phyloP scores from a whole-genome alignment of 78 protist genomes.

The Dictyostelium intermedium region DNA sequence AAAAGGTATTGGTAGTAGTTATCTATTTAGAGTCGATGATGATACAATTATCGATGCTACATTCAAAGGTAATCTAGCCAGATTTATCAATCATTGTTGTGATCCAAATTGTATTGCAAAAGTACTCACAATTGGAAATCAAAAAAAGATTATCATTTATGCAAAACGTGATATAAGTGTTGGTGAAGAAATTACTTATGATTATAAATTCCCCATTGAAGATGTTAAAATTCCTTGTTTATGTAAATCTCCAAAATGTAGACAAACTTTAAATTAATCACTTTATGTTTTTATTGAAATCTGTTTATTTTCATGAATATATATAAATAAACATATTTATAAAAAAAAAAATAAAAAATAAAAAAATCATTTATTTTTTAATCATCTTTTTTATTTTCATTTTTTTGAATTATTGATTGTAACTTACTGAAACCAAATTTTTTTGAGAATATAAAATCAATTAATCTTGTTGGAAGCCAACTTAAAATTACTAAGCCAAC shows the following conservation, averaged over 20 bases:
- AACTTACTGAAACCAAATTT: slow-evolving; percentile 29
- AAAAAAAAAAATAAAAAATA: slow-evolving; percentile 3
- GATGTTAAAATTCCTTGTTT: slow-evolving; percentile 95
- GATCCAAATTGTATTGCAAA: slow-evolving; percentile 97
- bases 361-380: slow-evolving; percentile 37
- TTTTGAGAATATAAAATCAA: slow-evolving; percentile 10
- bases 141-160: slow-evolving; percentile 91
- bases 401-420: slow-evolving; percentile 25
- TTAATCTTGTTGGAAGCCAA: neutral
- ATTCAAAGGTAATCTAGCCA: slow-evolving; percentile 93
- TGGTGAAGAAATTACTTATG: slow-evolving; percentile 98
- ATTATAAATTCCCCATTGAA: slow-evolving; percentile 97
- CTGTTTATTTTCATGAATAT: neutral
- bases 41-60: slow-evolving; percentile 97
- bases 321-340: neutral
- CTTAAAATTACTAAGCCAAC: neutral
- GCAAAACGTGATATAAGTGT: slow-evolving; percentile 82
- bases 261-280: slow-evolving; percentile 79
- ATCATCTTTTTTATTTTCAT: neutral
- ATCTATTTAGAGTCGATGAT: slow-evolving; percentile 96
- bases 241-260: slow-evolving; percentile 91
- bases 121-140: slow-evolving; percentile 81
- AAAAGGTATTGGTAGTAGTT: slow-evolving; percentile 91
- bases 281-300: neutral
- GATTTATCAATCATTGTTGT: slow-evolving; percentile 99